Evolutionary conservation across 345 rosid genomes (phyloP).

Genomic region (Draba incana): DNA sequence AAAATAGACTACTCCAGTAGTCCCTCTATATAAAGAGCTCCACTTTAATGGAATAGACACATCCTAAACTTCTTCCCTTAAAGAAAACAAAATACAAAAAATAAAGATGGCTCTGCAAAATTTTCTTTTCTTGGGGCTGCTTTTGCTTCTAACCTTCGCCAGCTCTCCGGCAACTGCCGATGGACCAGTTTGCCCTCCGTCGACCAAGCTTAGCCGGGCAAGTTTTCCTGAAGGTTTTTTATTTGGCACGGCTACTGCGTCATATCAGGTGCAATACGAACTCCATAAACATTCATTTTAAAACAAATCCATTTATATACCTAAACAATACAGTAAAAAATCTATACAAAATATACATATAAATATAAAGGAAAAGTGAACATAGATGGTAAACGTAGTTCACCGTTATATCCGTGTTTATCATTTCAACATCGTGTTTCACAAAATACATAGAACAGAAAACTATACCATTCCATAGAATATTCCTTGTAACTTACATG

Average conservation of each 20-base stretch:
- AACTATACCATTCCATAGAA: too few species aligned
- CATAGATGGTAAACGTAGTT: too few species aligned
- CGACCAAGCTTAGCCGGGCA: conserved; percentile 33
- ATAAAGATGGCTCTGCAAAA: conserved; percentile 27
- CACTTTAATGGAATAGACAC: not conserved
- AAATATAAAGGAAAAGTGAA: too few species aligned
- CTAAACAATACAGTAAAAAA: not conserved
- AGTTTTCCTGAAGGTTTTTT: conserved; percentile 36
- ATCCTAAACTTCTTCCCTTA: not conserved
- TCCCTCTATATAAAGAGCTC: conserved; percentile 13
- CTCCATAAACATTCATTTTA: not conserved
- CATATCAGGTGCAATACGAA: conserved; percentile 37
- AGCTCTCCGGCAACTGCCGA: conserved; percentile 15
- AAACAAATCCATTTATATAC: not conserved
- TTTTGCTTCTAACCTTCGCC: conserved; percentile 24
- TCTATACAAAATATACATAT: too few species aligned
- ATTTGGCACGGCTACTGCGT: conserved; percentile 43
- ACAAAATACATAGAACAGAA: too few species aligned
- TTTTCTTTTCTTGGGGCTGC: conserved; percentile 29
- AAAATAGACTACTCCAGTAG: too few species aligned
- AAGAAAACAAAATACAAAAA: not conserved
- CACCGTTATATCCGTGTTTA: too few species aligned
- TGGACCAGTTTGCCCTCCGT: conserved; percentile 31
- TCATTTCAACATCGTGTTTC: too few species aligned
- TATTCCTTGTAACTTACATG: too few species aligned